Conservation (phyloP, 2,329 filamentous ascomycete genomes). For the Clonostachys solani region DNA sequence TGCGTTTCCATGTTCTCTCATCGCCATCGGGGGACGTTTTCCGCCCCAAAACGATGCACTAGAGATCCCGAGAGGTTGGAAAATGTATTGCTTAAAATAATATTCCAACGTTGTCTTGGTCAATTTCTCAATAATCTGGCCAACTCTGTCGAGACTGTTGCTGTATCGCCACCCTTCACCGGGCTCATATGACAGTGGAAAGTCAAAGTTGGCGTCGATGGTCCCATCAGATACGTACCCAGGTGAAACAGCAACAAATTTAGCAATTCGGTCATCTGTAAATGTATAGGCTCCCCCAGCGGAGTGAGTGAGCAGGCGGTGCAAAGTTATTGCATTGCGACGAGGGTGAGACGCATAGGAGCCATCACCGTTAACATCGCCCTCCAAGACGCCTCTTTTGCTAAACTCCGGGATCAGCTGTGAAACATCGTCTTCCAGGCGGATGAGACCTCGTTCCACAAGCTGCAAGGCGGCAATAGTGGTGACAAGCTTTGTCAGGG, state of each 20-base stretch:
- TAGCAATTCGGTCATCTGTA: slow-evolving; percentile 27
- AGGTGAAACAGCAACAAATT: slow-evolving; percentile 25
- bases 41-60: background rate
- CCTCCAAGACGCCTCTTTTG: too few species aligned
- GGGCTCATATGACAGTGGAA: slow-evolving; percentile 37
- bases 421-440: slow-evolving; percentile 30
- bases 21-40: background rate
- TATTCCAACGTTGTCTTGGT: slow-evolving; percentile 26
- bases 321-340: background rate
- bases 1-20: background rate
- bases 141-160: slow-evolving; percentile 39
- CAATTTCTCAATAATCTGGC: slow-evolving; percentile 33
- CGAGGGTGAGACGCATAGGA: too few species aligned
- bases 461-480: slow-evolving; percentile 30
- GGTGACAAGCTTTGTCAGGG: slow-evolving; percentile 37
- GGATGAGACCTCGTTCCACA: slow-evolving; percentile 25
- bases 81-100: slow-evolving; percentile 31
- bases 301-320: slow-evolving; percentile 43
- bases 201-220: slow-evolving; percentile 26
- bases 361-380: too few species aligned
- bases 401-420: slow-evolving; percentile 14
- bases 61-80: slow-evolving; percentile 25
- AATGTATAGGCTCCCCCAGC: slow-evolving; percentile 39
- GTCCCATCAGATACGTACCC: slow-evolving; percentile 19
- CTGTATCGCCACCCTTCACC: slow-evolving; percentile 47